Conservation (phyloP, 371 early-diverging fungal genomes). For the Vairimorpha apis region DNA sequence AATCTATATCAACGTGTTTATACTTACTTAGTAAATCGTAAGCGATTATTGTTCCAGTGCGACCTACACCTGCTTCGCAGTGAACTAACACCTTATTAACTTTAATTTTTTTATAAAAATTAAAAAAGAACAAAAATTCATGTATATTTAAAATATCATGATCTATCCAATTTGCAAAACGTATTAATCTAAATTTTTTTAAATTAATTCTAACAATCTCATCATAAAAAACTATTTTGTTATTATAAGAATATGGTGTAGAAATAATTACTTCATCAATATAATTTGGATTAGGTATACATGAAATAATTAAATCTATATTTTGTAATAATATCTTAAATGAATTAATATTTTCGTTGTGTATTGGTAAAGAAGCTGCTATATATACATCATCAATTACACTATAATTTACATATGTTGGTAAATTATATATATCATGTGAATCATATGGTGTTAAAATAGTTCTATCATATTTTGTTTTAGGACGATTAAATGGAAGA, state of each 20-base stretch:
- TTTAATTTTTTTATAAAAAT: constrained; percentile 4
- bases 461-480: background rate
- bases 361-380: background rate
- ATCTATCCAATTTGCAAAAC: constrained; percentile 44
- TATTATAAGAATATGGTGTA: background rate
- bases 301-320: background rate
- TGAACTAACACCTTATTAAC: constrained; percentile 71
- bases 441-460: background rate
- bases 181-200: constrained; percentile 27
- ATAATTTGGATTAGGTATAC: background rate
- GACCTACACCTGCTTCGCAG: constrained; percentile 89
- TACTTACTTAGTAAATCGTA: constrained; percentile 66
- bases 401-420: background rate
- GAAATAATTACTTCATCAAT: too few species aligned
- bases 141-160: background rate
- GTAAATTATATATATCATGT: background rate
- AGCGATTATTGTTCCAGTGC: constrained; percentile 81
- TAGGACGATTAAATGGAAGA: background rate
- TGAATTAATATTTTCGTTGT: background rate
- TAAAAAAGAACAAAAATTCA: constrained; percentile 31
- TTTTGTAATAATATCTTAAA: background rate
- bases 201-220: constrained; percentile 23
- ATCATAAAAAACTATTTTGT: constrained; percentile 26
- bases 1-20: constrained; percentile 10
- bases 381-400: background rate